Conservation (phyloP, 352 stramenopile genomes). For the Pythium dissimile region DNA sequence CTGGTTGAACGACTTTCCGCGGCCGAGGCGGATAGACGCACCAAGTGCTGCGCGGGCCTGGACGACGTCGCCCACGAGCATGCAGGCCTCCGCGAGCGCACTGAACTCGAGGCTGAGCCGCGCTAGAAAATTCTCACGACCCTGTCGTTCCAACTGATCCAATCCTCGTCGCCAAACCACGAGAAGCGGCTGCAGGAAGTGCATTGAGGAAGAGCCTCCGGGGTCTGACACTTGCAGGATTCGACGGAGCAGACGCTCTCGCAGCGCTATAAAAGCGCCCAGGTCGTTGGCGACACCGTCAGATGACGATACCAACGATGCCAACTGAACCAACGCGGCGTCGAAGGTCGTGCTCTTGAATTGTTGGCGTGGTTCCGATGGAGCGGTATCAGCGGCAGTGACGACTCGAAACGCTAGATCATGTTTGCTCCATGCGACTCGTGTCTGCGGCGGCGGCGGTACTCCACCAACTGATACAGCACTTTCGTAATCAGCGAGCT, state of each 20-base stretch:
- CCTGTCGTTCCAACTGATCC: neutral
- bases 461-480: no score
- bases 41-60: slow-evolving; percentile 1
- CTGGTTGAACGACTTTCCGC: neutral
- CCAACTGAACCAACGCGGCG: neutral
- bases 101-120: neutral
- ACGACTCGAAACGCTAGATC: slow-evolving; percentile 4
- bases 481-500: no score
- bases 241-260: no score
- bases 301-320: neutral
- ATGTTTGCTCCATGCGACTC: slow-evolving; percentile 13
- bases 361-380: neutral
- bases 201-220: no score
- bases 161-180: no score
- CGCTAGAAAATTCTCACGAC: neutral
- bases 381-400: neutral
- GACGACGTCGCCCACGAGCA: neutral
- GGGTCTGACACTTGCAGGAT: no score
- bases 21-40: slow-evolving; percentile 1
- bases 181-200: no score
- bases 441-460: neutral
- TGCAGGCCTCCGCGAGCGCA: neutral
- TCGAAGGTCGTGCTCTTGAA: no score
- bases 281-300: no score
- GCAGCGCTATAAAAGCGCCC: no score